These are phyloP conservation scores for Xylariaceae sp. DNA, from an alignment of 2,329 filamentous ascomycete species.

Conservation along the genomic window DNA sequence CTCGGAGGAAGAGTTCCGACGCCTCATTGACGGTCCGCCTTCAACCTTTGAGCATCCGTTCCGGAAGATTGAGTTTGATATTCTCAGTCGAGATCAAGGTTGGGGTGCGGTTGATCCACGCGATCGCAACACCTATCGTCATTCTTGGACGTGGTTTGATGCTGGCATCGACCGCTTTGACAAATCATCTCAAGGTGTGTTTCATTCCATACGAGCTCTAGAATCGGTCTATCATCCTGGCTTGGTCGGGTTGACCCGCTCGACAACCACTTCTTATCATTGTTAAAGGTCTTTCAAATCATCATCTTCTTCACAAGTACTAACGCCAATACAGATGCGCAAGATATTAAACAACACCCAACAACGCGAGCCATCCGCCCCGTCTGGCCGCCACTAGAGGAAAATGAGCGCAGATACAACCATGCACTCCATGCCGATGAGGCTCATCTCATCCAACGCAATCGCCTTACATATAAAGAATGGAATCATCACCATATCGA, in stretches of 20 bases:
- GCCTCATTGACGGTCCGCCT: conserved; percentile 38
- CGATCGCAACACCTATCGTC: conserved; percentile 38
- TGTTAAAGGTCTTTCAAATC: conserved; percentile 1
- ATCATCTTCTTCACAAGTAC: conserved; percentile 11
- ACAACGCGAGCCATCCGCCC: conserved; percentile 28
- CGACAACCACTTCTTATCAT: not conserved
- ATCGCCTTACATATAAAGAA: conserved; percentile 35
- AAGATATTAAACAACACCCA: no score
- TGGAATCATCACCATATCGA: conserved; percentile 43
- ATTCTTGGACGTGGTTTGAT: conserved; percentile 61
- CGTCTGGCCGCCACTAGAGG: conserved; percentile 24
- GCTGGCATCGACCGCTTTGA: conserved; percentile 56
- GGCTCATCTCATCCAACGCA: conserved; percentile 46
- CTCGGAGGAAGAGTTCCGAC: conserved; percentile 30
- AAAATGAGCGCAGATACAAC: conserved; percentile 29
- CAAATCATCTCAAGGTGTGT: conserved; percentile 28
- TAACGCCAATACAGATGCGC: conserved; percentile 4
- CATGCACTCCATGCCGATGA: conserved; percentile 35
- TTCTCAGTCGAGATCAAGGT: conserved; percentile 57
- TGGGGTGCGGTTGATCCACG: conserved; percentile 39
- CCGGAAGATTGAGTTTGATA: conserved; percentile 58
- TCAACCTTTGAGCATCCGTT: conserved; percentile 46
- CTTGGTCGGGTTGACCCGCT: no score
- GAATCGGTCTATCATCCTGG: no score
- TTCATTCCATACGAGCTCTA: no score